Evolutionary conservation across 768 basidiomycete genomes (phyloP).

Genomic region (Podaxis rugospora): DNA sequence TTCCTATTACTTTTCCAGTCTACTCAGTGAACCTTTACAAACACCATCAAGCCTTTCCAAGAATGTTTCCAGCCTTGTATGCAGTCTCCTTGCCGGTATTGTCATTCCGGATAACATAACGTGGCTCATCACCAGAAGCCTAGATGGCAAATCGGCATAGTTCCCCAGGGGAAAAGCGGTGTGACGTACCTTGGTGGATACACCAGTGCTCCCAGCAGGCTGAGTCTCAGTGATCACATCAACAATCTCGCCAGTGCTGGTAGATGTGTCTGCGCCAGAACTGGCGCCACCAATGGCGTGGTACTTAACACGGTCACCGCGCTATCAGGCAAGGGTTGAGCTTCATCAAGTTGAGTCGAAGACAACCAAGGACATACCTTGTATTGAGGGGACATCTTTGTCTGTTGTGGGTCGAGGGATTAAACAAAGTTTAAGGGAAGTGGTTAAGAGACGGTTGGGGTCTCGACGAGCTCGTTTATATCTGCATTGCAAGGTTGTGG

Average conservation of each 20-base stretch:
- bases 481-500: background rate
- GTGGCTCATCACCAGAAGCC: constrained; percentile 10
- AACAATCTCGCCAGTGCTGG: constrained; percentile 13
- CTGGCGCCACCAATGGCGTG: constrained; percentile 11
- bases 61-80: constrained; percentile 8
- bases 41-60: background rate
- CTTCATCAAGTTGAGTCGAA: background rate
- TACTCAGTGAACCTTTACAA: background rate
- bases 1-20: too few relatives aligned
- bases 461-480: background rate
- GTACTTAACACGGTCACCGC: constrained; percentile 12
- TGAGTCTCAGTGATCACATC: constrained; percentile 12
- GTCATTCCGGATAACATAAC: constrained; percentile 9
- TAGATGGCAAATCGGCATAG: background rate
- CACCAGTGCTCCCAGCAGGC: constrained; percentile 6
- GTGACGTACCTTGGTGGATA: background rate
- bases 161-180: too few relatives aligned
- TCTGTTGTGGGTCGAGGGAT: background rate
- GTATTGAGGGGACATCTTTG: background rate
- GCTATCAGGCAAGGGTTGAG: background rate
- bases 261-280: constrained; percentile 4
- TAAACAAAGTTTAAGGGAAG: background rate
- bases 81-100: constrained; percentile 12
- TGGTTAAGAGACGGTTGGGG: background rate
- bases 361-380: background rate